Conservation (phyloP, 768 basidiomycete genomes). For the Boletus fagicola region DNA sequence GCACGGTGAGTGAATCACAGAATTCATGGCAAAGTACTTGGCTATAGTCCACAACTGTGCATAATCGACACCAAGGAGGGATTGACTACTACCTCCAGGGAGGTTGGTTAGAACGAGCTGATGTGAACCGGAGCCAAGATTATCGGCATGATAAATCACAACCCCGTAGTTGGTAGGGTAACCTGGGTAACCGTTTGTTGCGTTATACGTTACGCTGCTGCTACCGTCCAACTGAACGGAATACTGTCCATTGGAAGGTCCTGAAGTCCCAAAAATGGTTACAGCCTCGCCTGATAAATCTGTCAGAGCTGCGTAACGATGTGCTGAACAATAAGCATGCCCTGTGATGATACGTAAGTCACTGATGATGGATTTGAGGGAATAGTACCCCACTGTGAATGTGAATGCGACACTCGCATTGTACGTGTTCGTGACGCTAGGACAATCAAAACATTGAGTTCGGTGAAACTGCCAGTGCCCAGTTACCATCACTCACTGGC, state of each 20-base stretch:
- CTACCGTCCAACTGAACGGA: slow-evolving; percentile 38
- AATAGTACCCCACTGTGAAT: slow-evolving; percentile 37
- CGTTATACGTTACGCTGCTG: slow-evolving; percentile 18
- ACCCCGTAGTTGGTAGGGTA: slow-evolving; percentile 27
- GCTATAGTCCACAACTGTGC: slow-evolving; percentile 26
- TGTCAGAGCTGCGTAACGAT: neutral
- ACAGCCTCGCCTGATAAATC: slow-evolving; percentile 39
- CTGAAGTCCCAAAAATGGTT: slow-evolving; percentile 44
- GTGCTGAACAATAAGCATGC: slow-evolving; percentile 8
- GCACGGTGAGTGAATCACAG: neutral
- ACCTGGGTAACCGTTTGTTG: slow-evolving; percentile 12
- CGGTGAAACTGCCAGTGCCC: neutral
- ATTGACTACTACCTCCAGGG: slow-evolving; percentile 18
- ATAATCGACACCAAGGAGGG: slow-evolving; percentile 35
- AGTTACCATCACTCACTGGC: slow-evolving; percentile 34
- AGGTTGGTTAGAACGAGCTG: slow-evolving; percentile 36
- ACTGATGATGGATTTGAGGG: neutral
- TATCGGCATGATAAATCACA: slow-evolving; percentile 34
- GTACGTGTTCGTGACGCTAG: slow-evolving; percentile 37
- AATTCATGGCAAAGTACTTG: slow-evolving; percentile 13
- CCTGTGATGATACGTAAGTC: slow-evolving; percentile 16
- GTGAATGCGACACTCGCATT: slow-evolving; percentile 37
- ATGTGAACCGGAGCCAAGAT: slow-evolving; percentile 42
- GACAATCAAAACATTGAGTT: neutral
- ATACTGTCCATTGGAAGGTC: slow-evolving; percentile 37